Conservation (phyloP, 2,329 filamentous ascomycete genomes). For the Massarina eburnea region DNA sequence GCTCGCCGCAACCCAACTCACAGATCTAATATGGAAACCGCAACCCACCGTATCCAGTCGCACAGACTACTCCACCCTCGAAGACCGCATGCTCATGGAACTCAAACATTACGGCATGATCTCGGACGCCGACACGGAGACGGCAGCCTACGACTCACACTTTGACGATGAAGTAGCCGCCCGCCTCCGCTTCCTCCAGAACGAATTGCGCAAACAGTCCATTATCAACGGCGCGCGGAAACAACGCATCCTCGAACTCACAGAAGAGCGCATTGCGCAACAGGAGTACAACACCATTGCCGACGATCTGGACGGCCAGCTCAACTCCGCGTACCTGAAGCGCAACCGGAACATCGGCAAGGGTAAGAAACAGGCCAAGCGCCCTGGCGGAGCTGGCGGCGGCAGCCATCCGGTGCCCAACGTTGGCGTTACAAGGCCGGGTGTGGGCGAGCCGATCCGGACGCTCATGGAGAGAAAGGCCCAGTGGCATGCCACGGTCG, state of each 20-base stretch:
- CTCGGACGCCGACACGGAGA: conserved; percentile 65
- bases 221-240: conserved; percentile 91
- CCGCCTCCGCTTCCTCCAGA: conserved; percentile 81
- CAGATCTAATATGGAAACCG: conserved; percentile 81
- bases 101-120: conserved; percentile 88
- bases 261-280: conserved; percentile 89
- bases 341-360: conserved; percentile 92
- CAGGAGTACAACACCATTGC: conserved; percentile 97
- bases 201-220: conserved; percentile 77
- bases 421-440: conserved; percentile 43
- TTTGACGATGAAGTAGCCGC: conserved; percentile 94
- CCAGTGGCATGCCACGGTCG: conserved; percentile 84
- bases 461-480: conserved; percentile 88
- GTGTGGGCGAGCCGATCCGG: conserved; percentile 87
- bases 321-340: conserved; percentile 94
- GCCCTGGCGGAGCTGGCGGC: conserved; percentile 73
- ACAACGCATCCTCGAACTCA: conserved; percentile 79
- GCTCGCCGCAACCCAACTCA: conserved; percentile 72
- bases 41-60: conserved; percentile 65
- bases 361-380: conserved; percentile 82
- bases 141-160: conserved; percentile 82
- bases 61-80: conserved; percentile 81
- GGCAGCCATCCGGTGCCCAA: conserved; percentile 59
- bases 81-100: conserved; percentile 89
- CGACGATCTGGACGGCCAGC: conserved; percentile 92